Conservation (phyloP, 805 yeast genomes). For the Saccharomycopsis babjevae region DNA sequence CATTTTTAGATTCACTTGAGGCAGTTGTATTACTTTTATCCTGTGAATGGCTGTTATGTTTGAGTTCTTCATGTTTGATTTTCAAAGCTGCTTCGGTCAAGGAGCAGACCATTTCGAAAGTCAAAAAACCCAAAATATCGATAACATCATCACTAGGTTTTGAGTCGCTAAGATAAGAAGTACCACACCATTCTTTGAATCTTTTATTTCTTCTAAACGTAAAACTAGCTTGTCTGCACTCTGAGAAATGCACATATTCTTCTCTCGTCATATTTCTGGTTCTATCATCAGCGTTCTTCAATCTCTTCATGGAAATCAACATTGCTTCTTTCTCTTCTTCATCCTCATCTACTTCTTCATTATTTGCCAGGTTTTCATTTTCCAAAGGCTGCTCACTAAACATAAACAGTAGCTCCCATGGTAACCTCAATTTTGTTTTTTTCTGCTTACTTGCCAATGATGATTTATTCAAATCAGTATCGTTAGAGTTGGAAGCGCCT, state of each 20-base stretch:
- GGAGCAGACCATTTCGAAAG: slow-evolving; percentile 94
- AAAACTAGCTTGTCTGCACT: slow-evolving; percentile 94
- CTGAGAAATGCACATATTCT: slow-evolving; percentile 98
- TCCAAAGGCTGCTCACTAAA: slow-evolving; percentile 82
- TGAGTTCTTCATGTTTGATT: slow-evolving; percentile 62
- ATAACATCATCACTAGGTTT: slow-evolving; percentile 94
- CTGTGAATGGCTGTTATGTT: slow-evolving; percentile 21
- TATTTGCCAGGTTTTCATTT: slow-evolving; percentile 37
- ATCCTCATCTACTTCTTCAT: slow-evolving; percentile 58
- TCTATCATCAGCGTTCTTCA: slow-evolving; percentile 89
- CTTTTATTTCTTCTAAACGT: slow-evolving; percentile 91
- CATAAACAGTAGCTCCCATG: slow-evolving; percentile 95
- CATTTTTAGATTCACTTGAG: neutral
- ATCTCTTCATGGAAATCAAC: slow-evolving; percentile 73
- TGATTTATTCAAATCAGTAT: slow-evolving; percentile 38
- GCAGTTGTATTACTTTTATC: neutral
- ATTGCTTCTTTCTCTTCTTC: slow-evolving; percentile 89
- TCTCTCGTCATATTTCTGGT: slow-evolving; percentile 91
- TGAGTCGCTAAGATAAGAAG: slow-evolving; percentile 72
- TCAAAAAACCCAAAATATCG: slow-evolving; percentile 88
- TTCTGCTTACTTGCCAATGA: slow-evolving; percentile 43
- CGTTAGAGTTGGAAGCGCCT: neutral
- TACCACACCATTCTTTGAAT: slow-evolving; percentile 94
- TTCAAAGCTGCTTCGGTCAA: slow-evolving; percentile 84
- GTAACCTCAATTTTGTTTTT: slow-evolving; percentile 71